Conservation (phyloP, 345 rosid genomes). For the Eucalyptus brandiana region DNA sequence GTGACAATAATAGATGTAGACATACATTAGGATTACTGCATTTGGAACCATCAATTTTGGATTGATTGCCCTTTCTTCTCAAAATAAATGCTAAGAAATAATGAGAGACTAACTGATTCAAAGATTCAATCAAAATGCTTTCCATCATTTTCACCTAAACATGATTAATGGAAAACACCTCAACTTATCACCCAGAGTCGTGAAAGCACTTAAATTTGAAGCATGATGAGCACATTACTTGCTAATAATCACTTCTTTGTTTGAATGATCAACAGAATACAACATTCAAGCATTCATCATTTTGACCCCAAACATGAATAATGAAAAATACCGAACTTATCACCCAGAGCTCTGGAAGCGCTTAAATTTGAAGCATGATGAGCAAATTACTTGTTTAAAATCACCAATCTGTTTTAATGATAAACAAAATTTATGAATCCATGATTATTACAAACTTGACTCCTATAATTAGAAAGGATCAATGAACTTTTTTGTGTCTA, state of each 20-base stretch:
- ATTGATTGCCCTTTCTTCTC: not conserved
- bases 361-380: not conserved
- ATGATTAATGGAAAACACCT: not conserved
- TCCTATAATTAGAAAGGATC: not conserved
- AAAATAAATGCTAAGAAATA: not conserved
- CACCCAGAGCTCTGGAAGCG: not conserved
- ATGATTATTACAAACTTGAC: not conserved
- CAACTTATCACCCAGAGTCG: not conserved
- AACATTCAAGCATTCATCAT: not conserved
- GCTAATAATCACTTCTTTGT: not conserved
- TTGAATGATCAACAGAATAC: not conserved
- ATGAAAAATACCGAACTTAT: not conserved
- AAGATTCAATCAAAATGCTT: not conserved
- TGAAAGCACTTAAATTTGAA: not conserved
- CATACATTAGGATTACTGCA: not conserved
- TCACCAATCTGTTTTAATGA: not conserved
- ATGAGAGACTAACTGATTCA: not conserved
- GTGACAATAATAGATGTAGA: not conserved
- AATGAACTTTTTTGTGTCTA: not conserved
- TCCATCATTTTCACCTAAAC: not conserved
- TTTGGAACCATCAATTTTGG: not conserved
- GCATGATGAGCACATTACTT: not conserved
- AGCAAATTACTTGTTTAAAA: not conserved
- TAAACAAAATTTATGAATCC: not conserved
- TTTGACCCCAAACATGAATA: not conserved